These are phyloP conservation scores for Quercus ilex DNA, from an alignment of 306 rosid species.

Conservation along the genomic window DNA sequence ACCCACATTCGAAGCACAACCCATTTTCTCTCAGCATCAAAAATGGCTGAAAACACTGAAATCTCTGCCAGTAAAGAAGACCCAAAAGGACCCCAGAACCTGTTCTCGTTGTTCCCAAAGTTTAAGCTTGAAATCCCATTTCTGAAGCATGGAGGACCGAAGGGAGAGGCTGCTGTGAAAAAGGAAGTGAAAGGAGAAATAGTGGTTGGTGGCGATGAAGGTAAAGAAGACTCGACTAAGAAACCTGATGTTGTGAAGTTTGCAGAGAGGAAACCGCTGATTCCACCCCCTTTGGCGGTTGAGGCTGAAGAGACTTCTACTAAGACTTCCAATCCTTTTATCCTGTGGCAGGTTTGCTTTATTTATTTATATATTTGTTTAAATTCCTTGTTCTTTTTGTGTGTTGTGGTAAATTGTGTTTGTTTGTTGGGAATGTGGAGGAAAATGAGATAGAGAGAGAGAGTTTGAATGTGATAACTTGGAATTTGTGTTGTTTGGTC, in stretches of 20 bases:
- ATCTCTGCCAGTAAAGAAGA: constrained; percentile 17
- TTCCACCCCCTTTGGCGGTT: constrained; percentile 45
- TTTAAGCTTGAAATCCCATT: constrained; percentile 55
- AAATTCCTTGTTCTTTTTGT: background rate
- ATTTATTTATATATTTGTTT: background rate
- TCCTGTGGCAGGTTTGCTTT: constrained; percentile 68
- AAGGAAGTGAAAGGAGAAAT: constrained; percentile 1
- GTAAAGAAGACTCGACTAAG: background rate
- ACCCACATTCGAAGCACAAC: background rate
- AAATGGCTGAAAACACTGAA: constrained; percentile 50
- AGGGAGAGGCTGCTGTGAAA: background rate
- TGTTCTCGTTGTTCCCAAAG: constrained; percentile 50
- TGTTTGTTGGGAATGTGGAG: background rate
- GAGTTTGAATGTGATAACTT: background rate
- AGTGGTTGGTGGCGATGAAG: constrained; percentile 10
- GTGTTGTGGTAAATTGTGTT: background rate
- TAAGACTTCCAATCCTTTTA: constrained; percentile 69
- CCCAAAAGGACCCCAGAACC: constrained; percentile 19
- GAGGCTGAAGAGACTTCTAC: constrained; percentile 41
- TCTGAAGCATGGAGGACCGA: constrained; percentile 25
- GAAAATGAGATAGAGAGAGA: background rate
- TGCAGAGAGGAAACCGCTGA: constrained; percentile 42
- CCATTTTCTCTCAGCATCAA: background rate
- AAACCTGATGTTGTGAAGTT: constrained; percentile 51
- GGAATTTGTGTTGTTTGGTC: background rate